Conservation (phyloP, 495 filamentous ascomycete genomes). For the Aspergillus asperescens region DNA sequence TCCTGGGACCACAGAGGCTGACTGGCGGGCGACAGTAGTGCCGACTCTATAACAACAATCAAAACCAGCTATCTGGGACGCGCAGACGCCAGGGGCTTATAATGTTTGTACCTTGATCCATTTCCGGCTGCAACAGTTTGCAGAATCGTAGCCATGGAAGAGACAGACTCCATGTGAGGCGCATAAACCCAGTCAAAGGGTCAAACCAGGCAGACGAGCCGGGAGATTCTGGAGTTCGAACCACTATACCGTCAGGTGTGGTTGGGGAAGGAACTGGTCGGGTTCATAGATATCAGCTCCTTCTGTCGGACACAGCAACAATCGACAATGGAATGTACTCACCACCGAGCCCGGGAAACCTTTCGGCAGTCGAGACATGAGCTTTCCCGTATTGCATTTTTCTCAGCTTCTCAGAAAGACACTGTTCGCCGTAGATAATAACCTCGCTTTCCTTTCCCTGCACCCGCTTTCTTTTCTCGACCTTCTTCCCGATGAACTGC, state of each 20-base stretch:
- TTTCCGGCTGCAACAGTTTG: neutral
- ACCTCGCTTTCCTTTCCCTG: slow-evolving; percentile 17
- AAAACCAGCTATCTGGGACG: neutral
- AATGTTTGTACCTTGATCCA: neutral
- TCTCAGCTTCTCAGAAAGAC: neutral
- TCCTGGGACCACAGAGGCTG: neutral
- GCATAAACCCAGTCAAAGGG: neutral
- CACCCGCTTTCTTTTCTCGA: slow-evolving; percentile 10
- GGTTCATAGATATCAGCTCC: neutral
- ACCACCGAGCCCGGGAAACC: neutral
- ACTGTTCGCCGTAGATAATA: slow-evolving; percentile 5
- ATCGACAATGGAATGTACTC: neutral
- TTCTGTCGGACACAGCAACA: neutral
- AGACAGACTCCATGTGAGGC: neutral
- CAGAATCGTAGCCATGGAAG: neutral
- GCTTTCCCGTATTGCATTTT: slow-evolving; percentile 11
- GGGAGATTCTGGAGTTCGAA: neutral
- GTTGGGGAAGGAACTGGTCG: neutral
- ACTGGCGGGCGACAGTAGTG: neutral
- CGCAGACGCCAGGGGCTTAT: neutral
- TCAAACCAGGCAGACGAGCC: neutral
- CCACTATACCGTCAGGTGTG: neutral
- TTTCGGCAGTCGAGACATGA: slow-evolving; percentile 9
- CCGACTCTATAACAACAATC: neutral
- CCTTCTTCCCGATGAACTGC: slow-evolving; percentile 4